Conservation (phyloP, 352 stramenopile species). For the Pythium sukuiense region DNA sequence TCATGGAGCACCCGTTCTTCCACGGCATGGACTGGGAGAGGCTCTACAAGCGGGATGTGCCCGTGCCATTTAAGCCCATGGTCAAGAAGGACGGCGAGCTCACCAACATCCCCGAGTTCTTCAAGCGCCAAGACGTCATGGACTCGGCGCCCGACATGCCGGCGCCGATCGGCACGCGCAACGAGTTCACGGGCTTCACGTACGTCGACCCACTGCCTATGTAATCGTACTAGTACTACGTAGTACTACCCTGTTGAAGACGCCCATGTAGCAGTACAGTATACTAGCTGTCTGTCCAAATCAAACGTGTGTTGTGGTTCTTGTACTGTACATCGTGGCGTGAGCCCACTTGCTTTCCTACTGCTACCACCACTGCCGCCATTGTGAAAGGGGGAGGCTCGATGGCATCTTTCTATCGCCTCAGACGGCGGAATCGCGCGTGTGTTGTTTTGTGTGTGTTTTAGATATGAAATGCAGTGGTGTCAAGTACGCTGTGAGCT, state of each 20-base stretch:
- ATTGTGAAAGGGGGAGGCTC: not conserved
- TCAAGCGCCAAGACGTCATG: constrained; percentile 75
- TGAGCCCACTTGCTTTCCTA: not conserved
- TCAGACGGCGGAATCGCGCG: not conserved
- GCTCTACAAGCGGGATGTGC: constrained; percentile 73
- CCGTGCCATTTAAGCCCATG: constrained; percentile 62
- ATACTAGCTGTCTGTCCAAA: constrained; percentile 5
- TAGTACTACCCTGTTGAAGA: not conserved
- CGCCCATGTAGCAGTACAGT: not conserved
- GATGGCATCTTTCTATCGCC: not conserved
- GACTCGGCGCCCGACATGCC: constrained; percentile 61
- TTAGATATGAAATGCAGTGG: constrained; percentile 6
- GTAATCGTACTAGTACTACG: constrained; percentile 18
- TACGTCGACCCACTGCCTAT: constrained; percentile 75
- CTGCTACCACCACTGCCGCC: not conserved
- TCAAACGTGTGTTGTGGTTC: constrained; percentile 6
- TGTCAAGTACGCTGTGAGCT: constrained; percentile 9
- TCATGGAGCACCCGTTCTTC: constrained; percentile 89
- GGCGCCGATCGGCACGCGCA: constrained; percentile 57
- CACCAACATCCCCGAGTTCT: constrained; percentile 80
- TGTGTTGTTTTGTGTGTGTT: constrained; percentile 13
- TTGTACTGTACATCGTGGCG: constrained; percentile 1
- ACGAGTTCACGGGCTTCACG: constrained; percentile 79
- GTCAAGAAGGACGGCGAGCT: constrained; percentile 73
- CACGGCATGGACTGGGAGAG: constrained; percentile 69